Conservation (phyloP, 768 basidiomycete genomes). For the Leccinellum luteum region DNA sequence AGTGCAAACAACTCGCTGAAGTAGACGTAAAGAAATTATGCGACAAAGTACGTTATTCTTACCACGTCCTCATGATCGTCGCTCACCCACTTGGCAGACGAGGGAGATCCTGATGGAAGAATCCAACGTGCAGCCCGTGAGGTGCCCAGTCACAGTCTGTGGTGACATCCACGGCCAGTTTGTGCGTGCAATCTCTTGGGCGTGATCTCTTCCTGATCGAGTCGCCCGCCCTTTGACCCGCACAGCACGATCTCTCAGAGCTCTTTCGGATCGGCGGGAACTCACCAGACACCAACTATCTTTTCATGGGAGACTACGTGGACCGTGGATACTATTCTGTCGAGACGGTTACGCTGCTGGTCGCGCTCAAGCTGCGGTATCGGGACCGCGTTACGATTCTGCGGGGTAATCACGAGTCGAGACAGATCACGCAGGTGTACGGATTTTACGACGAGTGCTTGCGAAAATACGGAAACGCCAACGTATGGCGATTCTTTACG, state of each 20-base stretch:
- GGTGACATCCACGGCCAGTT: constrained; percentile 99
- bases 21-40: constrained; percentile 95
- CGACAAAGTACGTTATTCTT: constrained; percentile 75
- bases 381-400: constrained; percentile 97
- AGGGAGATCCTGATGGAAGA: constrained; percentile 99
- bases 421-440: constrained; percentile 99
- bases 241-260: constrained; percentile 97
- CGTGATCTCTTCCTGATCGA: constrained; percentile 27
- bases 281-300: constrained; percentile 98
- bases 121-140: constrained; percentile 97
- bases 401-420: constrained; percentile 97
- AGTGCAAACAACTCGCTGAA: constrained; percentile 96
- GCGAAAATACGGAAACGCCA: constrained; percentile 99
- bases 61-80: constrained; percentile 8
- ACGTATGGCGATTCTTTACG: constrained; percentile 99
- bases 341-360: constrained; percentile 96
- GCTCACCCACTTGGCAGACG: constrained; percentile 53
- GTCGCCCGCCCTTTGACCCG: constrained; percentile 8
- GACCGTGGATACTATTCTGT: constrained; percentile 99
- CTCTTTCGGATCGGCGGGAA: constrained; percentile 98
- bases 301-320: constrained; percentile 99
- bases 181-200: constrained; percentile 57
- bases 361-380: constrained; percentile 96
- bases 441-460: constrained; percentile 99
- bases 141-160: constrained; percentile 98